Conservation (phyloP, 2,329 filamentous ascomycete genomes). For the Cladorrhinum sp. region DNA sequence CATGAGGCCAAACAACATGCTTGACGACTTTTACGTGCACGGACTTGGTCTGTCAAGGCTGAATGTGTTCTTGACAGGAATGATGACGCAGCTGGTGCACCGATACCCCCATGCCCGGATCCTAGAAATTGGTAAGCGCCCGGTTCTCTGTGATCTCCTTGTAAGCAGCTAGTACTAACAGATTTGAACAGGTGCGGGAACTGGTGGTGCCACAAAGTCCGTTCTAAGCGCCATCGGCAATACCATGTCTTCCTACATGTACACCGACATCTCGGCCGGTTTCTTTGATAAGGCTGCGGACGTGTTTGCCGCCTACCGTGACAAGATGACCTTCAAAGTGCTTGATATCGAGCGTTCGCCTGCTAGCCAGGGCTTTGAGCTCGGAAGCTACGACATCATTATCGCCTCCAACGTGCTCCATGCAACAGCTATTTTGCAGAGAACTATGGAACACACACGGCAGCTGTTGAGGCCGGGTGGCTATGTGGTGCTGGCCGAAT, state of each 20-base stretch:
- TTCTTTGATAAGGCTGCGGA: slow-evolving; percentile 31
- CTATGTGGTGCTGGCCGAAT: slow-evolving; percentile 30
- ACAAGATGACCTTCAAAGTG: slow-evolving; percentile 26
- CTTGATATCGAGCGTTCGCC: slow-evolving; percentile 33
- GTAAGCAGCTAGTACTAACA: neutral
- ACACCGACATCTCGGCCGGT: slow-evolving; percentile 16
- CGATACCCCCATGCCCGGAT: neutral
- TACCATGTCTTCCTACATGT: neutral
- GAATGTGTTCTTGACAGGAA: neutral
- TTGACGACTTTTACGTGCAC: slow-evolving; percentile 3
- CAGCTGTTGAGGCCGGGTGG: slow-evolving; percentile 37
- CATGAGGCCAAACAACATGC: neutral
- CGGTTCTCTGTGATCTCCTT: neutral
- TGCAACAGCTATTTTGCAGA: slow-evolving; percentile 29
- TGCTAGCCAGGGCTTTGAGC: slow-evolving; percentile 31
- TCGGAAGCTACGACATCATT: slow-evolving; percentile 33
- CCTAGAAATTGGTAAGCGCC: slow-evolving; percentile 1
- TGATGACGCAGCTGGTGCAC: neutral
- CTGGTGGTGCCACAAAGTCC: neutral
- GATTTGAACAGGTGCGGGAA: neutral
- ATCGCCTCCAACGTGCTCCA: slow-evolving; percentile 38
- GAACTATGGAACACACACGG: slow-evolving; percentile 32
- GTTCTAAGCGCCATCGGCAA: neutral
- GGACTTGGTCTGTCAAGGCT: neutral
- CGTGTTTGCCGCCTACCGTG: slow-evolving; percentile 17